Base-by-base conservation (phyloP, 108 stramenopile species). In the Parietichytrium sp. region DNA sequence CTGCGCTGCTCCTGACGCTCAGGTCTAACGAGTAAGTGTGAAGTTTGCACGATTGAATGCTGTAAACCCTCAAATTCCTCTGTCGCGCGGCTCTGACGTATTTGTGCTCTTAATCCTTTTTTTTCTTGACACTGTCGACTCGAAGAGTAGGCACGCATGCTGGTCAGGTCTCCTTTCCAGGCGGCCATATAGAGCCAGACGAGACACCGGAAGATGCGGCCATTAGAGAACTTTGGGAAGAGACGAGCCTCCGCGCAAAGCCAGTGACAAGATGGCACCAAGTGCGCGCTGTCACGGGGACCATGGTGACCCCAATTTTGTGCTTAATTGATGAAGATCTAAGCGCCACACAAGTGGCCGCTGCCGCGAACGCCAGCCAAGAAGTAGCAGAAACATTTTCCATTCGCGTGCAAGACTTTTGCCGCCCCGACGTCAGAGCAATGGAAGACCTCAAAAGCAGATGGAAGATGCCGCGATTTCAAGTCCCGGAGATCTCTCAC, bases 81-180 rank as follows among this genome's bases (percentile, higher is more conserved):
- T n/a, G n/a, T n/a, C n/a, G n/a, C n/a, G n/a, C n/a, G n/a, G n/a
- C n/a, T n/a, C n/a, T n/a, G n/a, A n/a, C n/a, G n/a, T n/a, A n/a
- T n/a, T n/a, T n/a, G n/a, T n/a, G n/a, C n/a, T n/a, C 26, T 20
- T 10, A 20, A 13, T 12, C 10, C 54, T 27, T 20, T 29, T 13
- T 54, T 13, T 27, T 54, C 54, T 54, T 54, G 13, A 54, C 54
- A 8, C 25, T 29, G 26, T 27, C 25, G 25, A 26, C 54, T 13
- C 12, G 10, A 8, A 29, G 25, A 12, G 80, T 81, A 18, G 8
- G 29, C 80, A 81, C 80, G 52, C 80, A 81, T 26, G 52, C 52
- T 6, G 80, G 80, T 26, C 80, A 81, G 80, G 80, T 81, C 13
- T 47, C 80, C 26, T 81, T 81, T 29, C 80, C 80, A 8, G 80